Evolutionary conservation across 2,329 filamentous ascomycete genomes (phyloP), one percentile per base, ranked within the genome.

Genomic region (Trichoderma sp.): DNA sequence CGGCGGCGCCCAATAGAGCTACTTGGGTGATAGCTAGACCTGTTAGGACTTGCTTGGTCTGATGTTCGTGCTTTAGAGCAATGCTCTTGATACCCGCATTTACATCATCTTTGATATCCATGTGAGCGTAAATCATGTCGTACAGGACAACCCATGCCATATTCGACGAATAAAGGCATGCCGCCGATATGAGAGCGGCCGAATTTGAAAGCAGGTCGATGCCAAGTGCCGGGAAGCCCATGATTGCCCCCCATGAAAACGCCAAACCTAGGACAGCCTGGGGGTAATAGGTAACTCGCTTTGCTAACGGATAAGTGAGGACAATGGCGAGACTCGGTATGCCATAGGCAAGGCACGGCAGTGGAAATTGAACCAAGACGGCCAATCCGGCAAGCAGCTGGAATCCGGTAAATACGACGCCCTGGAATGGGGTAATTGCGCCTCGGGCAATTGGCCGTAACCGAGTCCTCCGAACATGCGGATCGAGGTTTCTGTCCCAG

Each of bases 41-140:
- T 1, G 86, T 86, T 67, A 97, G 79, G 9, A 96, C 88, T 63
- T 87, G 81, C 78, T 95, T 96, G 1, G 92, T 94, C 70, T 93
- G 85, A 5, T 86, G 84, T 70, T 92, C 90, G 72, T 96, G 92
- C 76, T 90, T 90, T 45, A 96, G 82, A 1, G 91, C 93, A 72
- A 96, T 95, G 74, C 90, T 92, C 82, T 94, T 96, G 80, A 97
- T 95, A 9, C 93, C 93, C 0, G 90, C 92, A 78, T 93, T 93
- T 70, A 84, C 88, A 75, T 97, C 93, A 73, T 97, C 92, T 74
- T 90, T 90, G 77, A 94, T 90, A 74, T 97, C 93, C 89, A 95
- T 94, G 76, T 96, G 93, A 15, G 93, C 93, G 78, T 97, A 97
- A 35, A 97, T 93, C 88, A 95, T 96, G 77, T 97, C 93, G 77